Base-by-base conservation (phyloP, 108 stramenopile genomes). In the Pseudonitzschia pungens region DNA sequence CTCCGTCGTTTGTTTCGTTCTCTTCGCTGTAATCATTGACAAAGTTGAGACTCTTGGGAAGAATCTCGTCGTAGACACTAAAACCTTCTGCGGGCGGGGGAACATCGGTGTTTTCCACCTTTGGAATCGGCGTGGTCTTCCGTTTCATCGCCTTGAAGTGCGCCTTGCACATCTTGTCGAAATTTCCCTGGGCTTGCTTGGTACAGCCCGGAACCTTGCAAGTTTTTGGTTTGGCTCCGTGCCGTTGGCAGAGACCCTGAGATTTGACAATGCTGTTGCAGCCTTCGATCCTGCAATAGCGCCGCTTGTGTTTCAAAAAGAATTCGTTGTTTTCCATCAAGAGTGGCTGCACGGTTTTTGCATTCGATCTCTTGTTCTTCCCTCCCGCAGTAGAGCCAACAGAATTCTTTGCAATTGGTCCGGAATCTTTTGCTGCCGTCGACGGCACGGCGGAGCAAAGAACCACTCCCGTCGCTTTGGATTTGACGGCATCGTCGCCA, bases 181-280 rank as follows among this genome's bases (percentile, higher is more conserved):
- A 84, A 31, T 83, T 84, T 40, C 90, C 85, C 68, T 86, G 86
- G 0, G 83, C 86, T 51, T 84, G 83, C 41, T 86, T 86, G 33
- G 32, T 48, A 69, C 86, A 86, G 15, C 76, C 81, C 21, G 75
- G 71, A 11, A 86, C 78, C 55, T 76, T 81, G 72, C 86, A 86
- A 18, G 64, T 69, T 50, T 83, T 72, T 18, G 83, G 80, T 52
- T 83, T 86, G 74, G 86, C 86, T 5, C 86, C 86, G 58, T 86
- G 86, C 14, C 83, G 71, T 67, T 86, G 86, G 71, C 86, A 86
- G 33, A 86, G 63, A 14, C 86, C 86, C 73, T 88, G 87, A 36
- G 90, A 86, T 69, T 91, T 91, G 70, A 91, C 86, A 41, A 80
- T 82, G 16, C 76, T 79, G 59, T 77, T 66, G 71, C 90, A 91